phyloP scores from a whole-genome alignment of 306 rosid species.

The Cucurbita pepo region DNA sequence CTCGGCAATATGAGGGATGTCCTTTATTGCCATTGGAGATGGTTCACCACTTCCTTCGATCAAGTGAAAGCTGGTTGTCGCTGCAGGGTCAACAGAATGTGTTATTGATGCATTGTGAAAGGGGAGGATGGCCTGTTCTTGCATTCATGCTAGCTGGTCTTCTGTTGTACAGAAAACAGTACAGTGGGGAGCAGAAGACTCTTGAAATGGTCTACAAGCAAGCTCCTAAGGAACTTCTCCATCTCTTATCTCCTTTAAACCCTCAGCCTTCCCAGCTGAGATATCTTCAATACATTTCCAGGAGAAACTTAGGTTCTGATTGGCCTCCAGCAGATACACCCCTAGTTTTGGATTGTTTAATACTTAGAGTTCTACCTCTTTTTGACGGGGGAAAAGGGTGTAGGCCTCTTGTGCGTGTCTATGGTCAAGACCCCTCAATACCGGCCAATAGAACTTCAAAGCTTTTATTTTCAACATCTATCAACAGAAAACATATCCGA shows the following conservation, averaged over 20 bases:
- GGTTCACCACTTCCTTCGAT: constrained; percentile 95
- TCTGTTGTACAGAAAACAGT: constrained; percentile 76
- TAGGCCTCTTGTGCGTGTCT: constrained; percentile 69
- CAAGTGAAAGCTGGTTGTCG: constrained; percentile 97
- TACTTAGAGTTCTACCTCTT: constrained; percentile 68
- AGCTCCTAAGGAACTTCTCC: constrained; percentile 91
- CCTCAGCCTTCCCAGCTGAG: constrained; percentile 95
- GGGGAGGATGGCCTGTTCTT: constrained; percentile 99
- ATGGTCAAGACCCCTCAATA: constrained; percentile 78
- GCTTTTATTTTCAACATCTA: constrained; percentile 71
- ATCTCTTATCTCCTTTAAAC: constrained; percentile 64
- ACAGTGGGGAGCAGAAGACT: constrained; percentile 84
- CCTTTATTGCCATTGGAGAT: constrained; percentile 86
- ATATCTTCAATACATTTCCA: constrained; percentile 93
- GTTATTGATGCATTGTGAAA: constrained; percentile 93
- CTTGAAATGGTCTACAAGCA: constrained; percentile 99
- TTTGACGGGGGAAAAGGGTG: constrained; percentile 78
- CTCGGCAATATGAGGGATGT: constrained; percentile 84
- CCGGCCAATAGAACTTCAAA: constrained; percentile 71
- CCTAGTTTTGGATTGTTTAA: constrained; percentile 68
- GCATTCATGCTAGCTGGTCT: constrained; percentile 99
- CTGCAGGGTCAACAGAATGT: constrained; percentile 93
- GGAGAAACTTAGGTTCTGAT: constrained; percentile 73
- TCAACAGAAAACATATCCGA: constrained; percentile 34
- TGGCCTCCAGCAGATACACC: constrained; percentile 97